Evolutionary conservation across 75 land plant species (phyloP).

Genomic region (Cryptomeria japonica): DNA sequence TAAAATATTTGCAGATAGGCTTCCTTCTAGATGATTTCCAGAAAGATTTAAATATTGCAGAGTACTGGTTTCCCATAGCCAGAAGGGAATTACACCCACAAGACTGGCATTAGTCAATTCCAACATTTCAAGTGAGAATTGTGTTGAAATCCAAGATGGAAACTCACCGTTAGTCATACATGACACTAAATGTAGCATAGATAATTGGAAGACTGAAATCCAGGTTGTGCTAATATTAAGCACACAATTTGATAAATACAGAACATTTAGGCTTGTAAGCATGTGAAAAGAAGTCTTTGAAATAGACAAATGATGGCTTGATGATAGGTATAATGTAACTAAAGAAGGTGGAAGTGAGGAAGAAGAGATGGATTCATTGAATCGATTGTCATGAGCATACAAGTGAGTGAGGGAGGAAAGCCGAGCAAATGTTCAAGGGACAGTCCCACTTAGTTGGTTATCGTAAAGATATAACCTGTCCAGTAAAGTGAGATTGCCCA

Average conservation of each 20-base stretch:
- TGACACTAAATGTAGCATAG: background rate
- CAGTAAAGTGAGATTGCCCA: too few relatives aligned
- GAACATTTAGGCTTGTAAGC: background rate
- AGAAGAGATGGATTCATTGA: background rate
- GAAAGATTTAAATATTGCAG: background rate
- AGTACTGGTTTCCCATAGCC: background rate
- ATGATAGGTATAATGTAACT: background rate
- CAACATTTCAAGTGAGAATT: conserved; percentile 6
- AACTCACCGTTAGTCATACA: background rate
- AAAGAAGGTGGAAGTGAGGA: background rate
- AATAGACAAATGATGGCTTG: background rate
- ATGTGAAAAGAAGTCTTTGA: background rate
- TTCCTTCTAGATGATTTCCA: background rate
- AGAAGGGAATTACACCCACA: conserved; percentile 18
- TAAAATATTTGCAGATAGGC: background rate
- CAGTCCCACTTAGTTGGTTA: too few relatives aligned
- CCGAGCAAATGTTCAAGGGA: background rate
- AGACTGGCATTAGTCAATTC: conserved; percentile 15
- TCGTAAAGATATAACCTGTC: accelerated
- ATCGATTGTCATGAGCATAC: too few relatives aligned
- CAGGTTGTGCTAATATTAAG: background rate
- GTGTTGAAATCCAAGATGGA: background rate
- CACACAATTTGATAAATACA: background rate
- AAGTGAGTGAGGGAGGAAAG: background rate
- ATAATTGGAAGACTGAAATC: background rate